Percentiles rank a stretch among this genome's conserved stretches.
These are phyloP conservation scores for Picochlorum sp. DNA, from an alignment of 139 green algal genomes.

Conservation along the genomic window DNA sequence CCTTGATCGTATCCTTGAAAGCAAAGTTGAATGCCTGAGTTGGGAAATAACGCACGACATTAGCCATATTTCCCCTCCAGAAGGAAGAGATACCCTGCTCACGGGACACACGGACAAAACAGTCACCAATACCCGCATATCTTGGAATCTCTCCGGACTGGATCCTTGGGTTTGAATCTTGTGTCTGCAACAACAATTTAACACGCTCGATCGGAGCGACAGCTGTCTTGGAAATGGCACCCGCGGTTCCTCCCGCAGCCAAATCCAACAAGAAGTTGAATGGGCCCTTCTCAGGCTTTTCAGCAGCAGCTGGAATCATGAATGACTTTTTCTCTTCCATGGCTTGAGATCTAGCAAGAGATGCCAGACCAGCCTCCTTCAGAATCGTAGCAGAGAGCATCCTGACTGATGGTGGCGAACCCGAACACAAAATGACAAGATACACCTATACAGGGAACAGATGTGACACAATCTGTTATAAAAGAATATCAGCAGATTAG, in stretches of 20 bases:
- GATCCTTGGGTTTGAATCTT: constrained; percentile 71
- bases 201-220: constrained; percentile 95
- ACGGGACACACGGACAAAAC: constrained; percentile 76
- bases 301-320: no score
- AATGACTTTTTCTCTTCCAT: no score
- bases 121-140: constrained; percentile 92
- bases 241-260: constrained; percentile 58
- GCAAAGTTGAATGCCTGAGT: constrained; percentile 98
- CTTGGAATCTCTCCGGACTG: constrained; percentile 67
- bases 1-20: constrained; percentile 99
- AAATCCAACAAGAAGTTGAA: constrained; percentile 63
- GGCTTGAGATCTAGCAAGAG: no score
- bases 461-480: no score
- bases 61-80: constrained; percentile 96
- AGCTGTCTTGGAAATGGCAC: constrained; percentile 88
- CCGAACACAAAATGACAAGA: no score
- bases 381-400: no score
- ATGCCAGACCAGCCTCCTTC: no score
- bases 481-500: no score
- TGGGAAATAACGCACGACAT: constrained; percentile 93
- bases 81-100: constrained; percentile 86
- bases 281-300: constrained; percentile 8
- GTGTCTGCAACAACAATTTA: constrained; percentile 94
- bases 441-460: no score
- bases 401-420: no score